Evolutionary conservation across 164 flowering plant species (phyloP), one percentile per base, ranked within the genome.

Genomic region (Nymphaea thermarum): DNA sequence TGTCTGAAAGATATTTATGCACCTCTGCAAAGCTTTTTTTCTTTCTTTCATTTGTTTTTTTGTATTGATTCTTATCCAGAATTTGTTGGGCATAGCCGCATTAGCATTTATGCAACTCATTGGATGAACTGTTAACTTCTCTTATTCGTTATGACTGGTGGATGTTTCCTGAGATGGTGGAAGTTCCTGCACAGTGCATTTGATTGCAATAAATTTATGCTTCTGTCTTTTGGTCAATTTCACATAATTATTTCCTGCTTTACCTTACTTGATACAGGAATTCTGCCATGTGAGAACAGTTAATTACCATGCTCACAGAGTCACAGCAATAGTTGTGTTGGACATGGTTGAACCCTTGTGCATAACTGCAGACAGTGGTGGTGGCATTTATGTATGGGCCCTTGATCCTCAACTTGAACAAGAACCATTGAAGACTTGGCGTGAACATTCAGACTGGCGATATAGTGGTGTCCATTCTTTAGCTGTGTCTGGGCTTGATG

Each of bases 361-460:
- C 76, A 75, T 89, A 44, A 91, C 89, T 81, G 96, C 81, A 60
- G 99, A 94, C 69, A 85, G 79, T 75, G 97, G 85, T 68, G 93
- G 97, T 69, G 90, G 85, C 66, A 88, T 91, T 72, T 87, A 78
- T 82, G 71, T 87, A 2, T 94, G 99, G 99, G 73, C 70, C 42
- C 67, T 81, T 60, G 74, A 63, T 65, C 10, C 10, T 66, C 57
- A 51, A 51, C 74, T 83, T 57, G 71, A 65, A 6, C 65, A 78
- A 63, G 86, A 82, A 53, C 90, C 93, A 61, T 45, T 86, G 43
- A 84, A 77, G 76, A 87, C 76, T 68, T 87, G 92, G 90, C 66
- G 78, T 66, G 98, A 91, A 78, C 71, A 77, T 66, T 88, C 84
- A 65, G 98, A 94, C 76, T 94, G 98, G 98, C 93, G 97, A 18